Base-by-base conservation (phyloP, 225 moss, liverwort and hornwort species). In the Rhytidiadelphus loreus region DNA sequence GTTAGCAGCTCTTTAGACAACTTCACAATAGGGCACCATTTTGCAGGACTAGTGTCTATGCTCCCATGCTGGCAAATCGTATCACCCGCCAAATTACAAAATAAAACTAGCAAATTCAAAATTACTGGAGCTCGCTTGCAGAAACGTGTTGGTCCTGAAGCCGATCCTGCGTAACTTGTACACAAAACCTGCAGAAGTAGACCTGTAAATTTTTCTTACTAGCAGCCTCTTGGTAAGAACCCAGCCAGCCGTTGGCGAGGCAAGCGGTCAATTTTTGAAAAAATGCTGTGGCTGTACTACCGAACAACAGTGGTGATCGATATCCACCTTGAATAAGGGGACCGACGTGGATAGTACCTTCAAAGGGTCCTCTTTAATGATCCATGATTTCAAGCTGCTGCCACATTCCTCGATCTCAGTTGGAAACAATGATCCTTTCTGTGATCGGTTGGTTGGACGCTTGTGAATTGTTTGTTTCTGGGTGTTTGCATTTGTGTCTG, bases 391-490 rank as follows among this genome's bases (percentile, higher is more conserved):
- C 82, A 77, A 83, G 77, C 81, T 75, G 68, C 89, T 88, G 66
- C 88, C 37, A 88, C 86, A 83, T 88, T 88, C 86, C 91, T 83
- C 56, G 77, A 82, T 82, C 76, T 85, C 82, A 80, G 81, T 61
- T 77, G 56, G 85, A 82, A 85, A 43, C 77, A 76, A 69, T 68
- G 85, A 69, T 85, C 88, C 81, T 65, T 48, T 52, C 25, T 48
- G 57, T 7, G 70, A 57, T 70, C 39, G 71, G 32, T 56, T 3
- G 24, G 32, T 90, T 87, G 83, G 83, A 83, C 87, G 24, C 60
- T 87, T 83, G 52, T 55, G 84, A 32, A 43, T 53, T 78, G 71
- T 70, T 65, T 48, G 83, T 60, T 83, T 56, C 59, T 59, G 80
- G 22, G 43, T 62, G 66, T 66, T 86, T 16, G 82, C 56, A 26